Evolutionary conservation across 306 rosid genomes (phyloP).

Genomic region (Trichosanthes cucumerina): DNA sequence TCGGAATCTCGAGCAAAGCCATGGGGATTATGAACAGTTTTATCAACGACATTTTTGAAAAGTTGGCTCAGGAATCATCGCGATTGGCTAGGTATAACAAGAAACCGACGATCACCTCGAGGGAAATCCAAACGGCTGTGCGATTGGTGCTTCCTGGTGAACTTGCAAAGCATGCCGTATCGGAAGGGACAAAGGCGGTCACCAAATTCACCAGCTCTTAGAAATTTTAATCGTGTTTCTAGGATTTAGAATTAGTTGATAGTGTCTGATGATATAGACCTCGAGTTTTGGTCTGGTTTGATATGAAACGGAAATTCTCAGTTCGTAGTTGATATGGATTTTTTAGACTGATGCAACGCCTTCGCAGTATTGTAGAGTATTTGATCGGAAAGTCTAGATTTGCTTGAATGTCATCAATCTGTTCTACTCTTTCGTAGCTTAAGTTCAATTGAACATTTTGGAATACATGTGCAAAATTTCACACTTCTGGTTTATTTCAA

Average conservation of each 20-base stretch:
- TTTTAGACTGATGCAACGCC: background rate
- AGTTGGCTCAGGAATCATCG: constrained; percentile 18
- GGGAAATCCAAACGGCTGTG: constrained; percentile 15
- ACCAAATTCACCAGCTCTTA: constrained; percentile 23
- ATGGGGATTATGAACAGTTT: constrained; percentile 13
- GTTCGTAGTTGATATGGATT: background rate
- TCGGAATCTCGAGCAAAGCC: constrained; percentile 12
- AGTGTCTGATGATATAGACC: background rate
- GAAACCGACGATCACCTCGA: constrained; percentile 12
- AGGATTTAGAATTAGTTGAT: background rate
- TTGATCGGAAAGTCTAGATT: background rate
- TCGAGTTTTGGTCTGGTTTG: background rate
- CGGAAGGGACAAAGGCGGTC: constrained; percentile 18
- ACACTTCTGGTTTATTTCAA: too few relatives aligned
- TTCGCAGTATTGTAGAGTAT: background rate
- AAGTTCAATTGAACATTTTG: background rate
- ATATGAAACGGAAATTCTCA: background rate
- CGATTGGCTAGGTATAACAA: constrained; percentile 13
- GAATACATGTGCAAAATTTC: background rate
- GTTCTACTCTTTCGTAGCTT: background rate
- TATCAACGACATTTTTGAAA: constrained; percentile 12
- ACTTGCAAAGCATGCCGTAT: constrained; percentile 12
- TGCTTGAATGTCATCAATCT: background rate
- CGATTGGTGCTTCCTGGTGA: constrained; percentile 10
- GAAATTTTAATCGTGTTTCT: background rate